Evolutionary conservation across 2,329 filamentous ascomycete genomes (phyloP).

Genomic region (Beauveria scarabaeidicola): DNA sequence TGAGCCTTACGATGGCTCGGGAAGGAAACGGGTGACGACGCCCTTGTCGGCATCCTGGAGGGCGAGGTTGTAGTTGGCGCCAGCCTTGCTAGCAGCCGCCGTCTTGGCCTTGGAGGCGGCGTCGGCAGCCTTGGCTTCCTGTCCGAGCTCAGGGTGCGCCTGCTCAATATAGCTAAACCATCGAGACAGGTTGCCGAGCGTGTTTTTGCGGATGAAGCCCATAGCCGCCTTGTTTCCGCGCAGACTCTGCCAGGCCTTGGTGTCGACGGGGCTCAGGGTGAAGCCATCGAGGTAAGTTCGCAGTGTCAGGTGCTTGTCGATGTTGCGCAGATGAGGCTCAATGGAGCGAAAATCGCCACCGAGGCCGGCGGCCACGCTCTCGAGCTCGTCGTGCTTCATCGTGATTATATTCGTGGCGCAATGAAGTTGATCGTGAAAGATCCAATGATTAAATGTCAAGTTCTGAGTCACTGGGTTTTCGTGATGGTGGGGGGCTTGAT

Average conservation of each 20-base stretch:
- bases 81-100: constrained; percentile 61
- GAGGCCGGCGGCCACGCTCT: constrained; percentile 41
- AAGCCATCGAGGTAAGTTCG: constrained; percentile 83
- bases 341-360: constrained; percentile 72
- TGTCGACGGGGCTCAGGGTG: constrained; percentile 65
- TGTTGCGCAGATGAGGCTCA: constrained; percentile 62
- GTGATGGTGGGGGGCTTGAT: constrained; percentile 15
- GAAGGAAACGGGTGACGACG: constrained; percentile 86
- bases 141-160: constrained; percentile 66
- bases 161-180: constrained; percentile 87
- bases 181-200: constrained; percentile 66
- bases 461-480: constrained; percentile 20
- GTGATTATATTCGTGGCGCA: constrained; percentile 16
- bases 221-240: constrained; percentile 78
- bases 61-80: constrained; percentile 82
- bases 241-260: constrained; percentile 74
- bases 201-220: constrained; percentile 70
- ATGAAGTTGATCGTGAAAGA: background rate
- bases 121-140: constrained; percentile 61
- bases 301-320: constrained; percentile 81
- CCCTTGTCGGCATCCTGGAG: constrained; percentile 78
- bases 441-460: background rate
- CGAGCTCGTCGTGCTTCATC: constrained; percentile 51
- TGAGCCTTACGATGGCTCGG: constrained; percentile 70
- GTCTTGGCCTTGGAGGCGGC: constrained; percentile 62